Base-by-base conservation (phyloP, 2,329 filamentous ascomycete genomes). In the Capronia epimyces region DNA sequence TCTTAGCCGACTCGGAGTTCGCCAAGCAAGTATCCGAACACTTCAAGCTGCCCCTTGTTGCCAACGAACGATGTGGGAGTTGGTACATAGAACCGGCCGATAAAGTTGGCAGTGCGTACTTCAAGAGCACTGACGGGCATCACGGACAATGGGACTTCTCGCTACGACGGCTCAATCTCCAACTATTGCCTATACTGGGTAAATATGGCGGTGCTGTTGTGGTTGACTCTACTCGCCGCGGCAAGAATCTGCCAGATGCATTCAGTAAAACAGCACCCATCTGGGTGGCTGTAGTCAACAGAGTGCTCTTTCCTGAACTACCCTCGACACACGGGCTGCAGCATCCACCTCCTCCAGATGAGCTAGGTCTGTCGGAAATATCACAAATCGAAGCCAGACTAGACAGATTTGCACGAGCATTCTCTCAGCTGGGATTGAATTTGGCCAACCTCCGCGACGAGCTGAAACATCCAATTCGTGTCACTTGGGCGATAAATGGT, bases 41-140 rank as follows among this genome's bases (percentile, higher is more conserved):
- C 42, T 69, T 75, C 34, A 58, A 63, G 2, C 73, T 91, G 1
- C 89, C 89, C 0, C 73, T 97, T 1, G 75, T 97, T 12, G 89
- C 91, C 24, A 98, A 98, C 65, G 90, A 97, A 73, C 80, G 93
- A 53, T 97, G 93, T 67, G 93, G 93, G 0, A 91, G 87, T 69
- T 98, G 93, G 93, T 97, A 97, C 67, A 86, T 97, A 21, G 70
- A 75, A 27, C 84, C 84, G 0, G 67, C 67, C 6, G 63, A 64
- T 21, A 93, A 91, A 68, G 70, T 66, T 1, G 86, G 80, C 25
- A 89, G 86, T 58, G 87, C 86, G 25, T 98, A 97, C 70, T 98
- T 97, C 71, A 98, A 98, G 75, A 95, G 88, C 69, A 98, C 93
- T 1, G 93, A 98, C 70, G 93, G 93, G 1, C 93, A 98, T 67